Evolutionary conservation across 257 asterid genomes (phyloP).

Genomic region (Solanum microdontum): DNA sequence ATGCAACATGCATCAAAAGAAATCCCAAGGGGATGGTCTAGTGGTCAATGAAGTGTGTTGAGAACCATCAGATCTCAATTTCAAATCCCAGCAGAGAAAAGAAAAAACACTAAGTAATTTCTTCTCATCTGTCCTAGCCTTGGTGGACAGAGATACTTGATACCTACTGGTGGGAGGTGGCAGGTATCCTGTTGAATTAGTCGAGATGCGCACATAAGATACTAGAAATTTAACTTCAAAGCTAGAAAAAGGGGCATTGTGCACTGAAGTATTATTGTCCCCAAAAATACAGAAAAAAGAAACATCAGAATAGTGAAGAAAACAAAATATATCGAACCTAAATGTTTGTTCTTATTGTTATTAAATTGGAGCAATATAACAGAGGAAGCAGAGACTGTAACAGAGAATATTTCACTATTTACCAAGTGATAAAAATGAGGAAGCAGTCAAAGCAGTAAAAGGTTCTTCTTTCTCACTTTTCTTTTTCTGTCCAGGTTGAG

Average conservation of each 20-base stretch:
- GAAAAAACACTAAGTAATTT: neutral
- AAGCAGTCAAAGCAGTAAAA: neutral
- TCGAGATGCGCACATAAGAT: neutral
- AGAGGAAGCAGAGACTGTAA: neutral
- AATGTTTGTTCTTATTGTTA: neutral
- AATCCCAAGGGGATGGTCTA: neutral
- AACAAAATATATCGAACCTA: neutral
- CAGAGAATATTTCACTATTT: neutral
- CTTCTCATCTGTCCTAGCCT: neutral
- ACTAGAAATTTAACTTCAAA: neutral
- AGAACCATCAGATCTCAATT: neutral
- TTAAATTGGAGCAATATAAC: neutral
- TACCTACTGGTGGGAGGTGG: neutral
- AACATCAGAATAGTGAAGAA: neutral
- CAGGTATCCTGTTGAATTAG: neutral
- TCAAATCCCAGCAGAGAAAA: neutral
- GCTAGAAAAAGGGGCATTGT: neutral
- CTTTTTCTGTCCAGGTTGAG: neutral
- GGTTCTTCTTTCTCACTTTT: neutral
- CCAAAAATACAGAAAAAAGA: neutral
- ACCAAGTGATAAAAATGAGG: neutral
- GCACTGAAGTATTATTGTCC: neutral
- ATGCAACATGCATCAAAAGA: neutral
- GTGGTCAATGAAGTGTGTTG: neutral
- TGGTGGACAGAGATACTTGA: neutral